Conservation (phyloP, 345 rosid species). For the thale cress (Arabidopsis thaliana) region TAIR10.1 NC_003071.7:7488001-7488500, state of each 20-base stretch:
- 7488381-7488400: conserved; percentile 99
- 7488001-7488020: conserved; percentile 63
- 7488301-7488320: conserved; percentile 25
- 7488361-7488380: conserved; percentile 65
- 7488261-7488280: conserved; percentile 94
- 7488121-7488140: conserved; percentile 69
- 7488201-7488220: conserved; percentile 77
- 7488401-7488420: conserved; percentile 95
- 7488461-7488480: conserved; percentile 97
- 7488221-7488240: conserved; percentile 84
- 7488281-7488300: conserved; percentile 96
- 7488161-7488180: conserved; percentile 86
- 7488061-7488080: conserved; percentile 72
- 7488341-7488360: conserved; percentile 20
- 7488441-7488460: conserved; percentile 96
- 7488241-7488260: conserved; percentile 88
- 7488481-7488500: conserved; percentile 85
- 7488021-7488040: conserved; percentile 89
- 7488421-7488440: conserved; percentile 90
- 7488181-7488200: conserved; percentile 67
- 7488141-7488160: conserved; percentile 71
- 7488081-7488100: conserved; percentile 68
- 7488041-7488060: conserved; percentile 74
- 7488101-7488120: conserved; percentile 85
- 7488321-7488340: conserved; percentile 2